phyloP scores from a whole-genome alignment of 371 early-diverging fungal species.

The Dentiscutata heterogama region DNA sequence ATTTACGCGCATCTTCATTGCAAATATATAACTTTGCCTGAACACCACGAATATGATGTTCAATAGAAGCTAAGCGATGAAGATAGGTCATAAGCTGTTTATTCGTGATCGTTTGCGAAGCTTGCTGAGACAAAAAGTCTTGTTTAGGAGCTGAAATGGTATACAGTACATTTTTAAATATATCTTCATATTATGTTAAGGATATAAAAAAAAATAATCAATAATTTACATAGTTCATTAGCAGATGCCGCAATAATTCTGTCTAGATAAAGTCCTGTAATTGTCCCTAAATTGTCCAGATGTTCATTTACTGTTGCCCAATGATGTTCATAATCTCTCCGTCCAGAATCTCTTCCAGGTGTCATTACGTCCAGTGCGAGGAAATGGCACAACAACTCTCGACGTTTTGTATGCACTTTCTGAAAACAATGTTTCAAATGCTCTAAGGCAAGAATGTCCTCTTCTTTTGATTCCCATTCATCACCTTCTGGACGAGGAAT shows the following conservation, averaged over 20 bases:
- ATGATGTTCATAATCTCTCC: slow-evolving; percentile 56
- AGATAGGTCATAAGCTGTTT: slow-evolving; percentile 52
- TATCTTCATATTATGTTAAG: neutral
- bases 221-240: slow-evolving; percentile 53
- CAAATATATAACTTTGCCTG: slow-evolving; percentile 59
- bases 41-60: slow-evolving; percentile 56
- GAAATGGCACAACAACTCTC: slow-evolving; percentile 56
- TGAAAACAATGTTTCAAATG: slow-evolving; percentile 54
- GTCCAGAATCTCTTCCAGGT: slow-evolving; percentile 51
- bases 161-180: neutral
- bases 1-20: slow-evolving; percentile 55
- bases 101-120: slow-evolving; percentile 46
- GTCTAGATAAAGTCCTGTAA: slow-evolving; percentile 51
- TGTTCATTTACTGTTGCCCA: slow-evolving; percentile 54
- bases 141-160: slow-evolving; percentile 45
- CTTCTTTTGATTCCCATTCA: slow-evolving; percentile 42
- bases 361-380: slow-evolving; percentile 56
- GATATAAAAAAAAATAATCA: neutral
- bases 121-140: slow-evolving; percentile 49
- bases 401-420: slow-evolving; percentile 54
- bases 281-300: slow-evolving; percentile 50
- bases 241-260: slow-evolving; percentile 54
- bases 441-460: slow-evolving; percentile 54
- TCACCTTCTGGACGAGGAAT: slow-evolving; percentile 51
- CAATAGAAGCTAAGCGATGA: slow-evolving; percentile 54